Percentiles rank a stretch among this genome's conserved stretches.
These are phyloP conservation scores for Euphorbia corollata DNA, from an alignment of 441 rosid genomes.

Conservation along the genomic window DNA sequence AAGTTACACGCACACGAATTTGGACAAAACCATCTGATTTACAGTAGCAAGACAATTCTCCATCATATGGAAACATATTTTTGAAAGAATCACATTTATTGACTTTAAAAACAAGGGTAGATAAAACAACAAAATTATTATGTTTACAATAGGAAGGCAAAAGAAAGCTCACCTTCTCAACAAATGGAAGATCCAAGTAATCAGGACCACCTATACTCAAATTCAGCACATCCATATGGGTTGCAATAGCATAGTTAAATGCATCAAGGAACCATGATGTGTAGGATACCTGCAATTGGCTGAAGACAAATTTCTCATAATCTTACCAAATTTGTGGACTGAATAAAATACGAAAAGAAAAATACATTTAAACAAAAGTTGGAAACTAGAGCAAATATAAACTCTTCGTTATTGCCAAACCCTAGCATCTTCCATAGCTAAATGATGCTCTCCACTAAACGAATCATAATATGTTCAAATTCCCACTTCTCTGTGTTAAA, in stretches of 20 bases:
- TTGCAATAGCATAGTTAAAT: constrained; percentile 95
- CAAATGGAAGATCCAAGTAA: constrained; percentile 94
- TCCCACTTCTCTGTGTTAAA: not conserved
- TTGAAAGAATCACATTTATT: not conserved
- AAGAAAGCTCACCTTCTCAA: constrained; percentile 65
- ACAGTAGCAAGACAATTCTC: not conserved
- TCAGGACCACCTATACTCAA: constrained; percentile 99
- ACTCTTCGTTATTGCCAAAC: not conserved
- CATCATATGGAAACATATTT: not conserved
- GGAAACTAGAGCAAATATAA: not conserved
- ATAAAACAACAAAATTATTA: not conserved
- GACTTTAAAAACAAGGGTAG: not conserved
- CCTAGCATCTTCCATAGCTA: not conserved
- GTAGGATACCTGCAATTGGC: constrained; percentile 98
- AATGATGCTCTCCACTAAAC: not conserved
- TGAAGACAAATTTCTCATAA: constrained; percentile 80
- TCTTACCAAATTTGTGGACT: constrained; percentile 32
- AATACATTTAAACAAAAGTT: not conserved
- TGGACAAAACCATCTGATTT: constrained; percentile 14
- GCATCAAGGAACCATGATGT: constrained; percentile 99
- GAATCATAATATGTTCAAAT: not conserved
- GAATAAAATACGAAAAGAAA: not conserved
- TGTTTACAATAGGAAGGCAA: constrained; percentile 13
- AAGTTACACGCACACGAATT: not conserved
- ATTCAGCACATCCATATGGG: constrained; percentile 86